Evolutionary conservation across 441 rosid species (phyloP).

Genomic region (Oxalis stricta): DNA sequence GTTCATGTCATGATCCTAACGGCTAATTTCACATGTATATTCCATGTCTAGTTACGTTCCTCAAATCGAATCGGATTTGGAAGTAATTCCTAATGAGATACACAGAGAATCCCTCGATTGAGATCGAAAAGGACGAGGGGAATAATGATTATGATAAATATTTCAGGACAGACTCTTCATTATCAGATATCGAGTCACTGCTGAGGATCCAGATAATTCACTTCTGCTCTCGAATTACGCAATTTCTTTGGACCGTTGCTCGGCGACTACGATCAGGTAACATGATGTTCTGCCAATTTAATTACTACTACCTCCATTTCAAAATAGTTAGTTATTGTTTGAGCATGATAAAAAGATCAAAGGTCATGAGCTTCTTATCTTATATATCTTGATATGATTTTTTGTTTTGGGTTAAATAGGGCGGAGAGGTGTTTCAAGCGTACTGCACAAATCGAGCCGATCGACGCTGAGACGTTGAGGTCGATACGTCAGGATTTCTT

Average conservation of each 20-base stretch:
- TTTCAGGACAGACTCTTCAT: slow-evolving; percentile 33
- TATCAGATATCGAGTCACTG: slow-evolving; percentile 42
- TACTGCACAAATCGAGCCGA: slow-evolving; percentile 40
- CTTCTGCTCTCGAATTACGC: slow-evolving; percentile 63
- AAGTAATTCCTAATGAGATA: background rate
- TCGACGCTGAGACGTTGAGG: slow-evolving; percentile 51
- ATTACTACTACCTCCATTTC: background rate
- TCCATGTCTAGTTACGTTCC: slow-evolving; percentile 31
- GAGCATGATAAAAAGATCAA: background rate
- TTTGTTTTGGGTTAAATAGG: slow-evolving; percentile 13
- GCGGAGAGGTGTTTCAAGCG: slow-evolving; percentile 76
- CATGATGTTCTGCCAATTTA: background rate
- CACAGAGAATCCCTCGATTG: background rate
- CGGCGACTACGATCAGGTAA: slow-evolving; percentile 60
- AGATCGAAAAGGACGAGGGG: too few species aligned
- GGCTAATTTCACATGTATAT: slow-evolving; percentile 51
- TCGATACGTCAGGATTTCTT: slow-evolving; percentile 50
- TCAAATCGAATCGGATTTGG: too few species aligned
- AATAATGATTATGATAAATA: slow-evolving; percentile 33
- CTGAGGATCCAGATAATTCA: slow-evolving; percentile 48
- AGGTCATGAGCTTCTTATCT: too few species aligned
- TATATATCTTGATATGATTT: background rate
- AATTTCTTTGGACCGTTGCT: slow-evolving; percentile 44
- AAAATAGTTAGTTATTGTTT: background rate
- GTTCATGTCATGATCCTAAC: slow-evolving; percentile 61